Percentiles rank a stretch among this genome's conserved stretches.
These are phyloP conservation scores for Ustilago cynodontis DNA, from an alignment of 1,284 basidiomycete species.

Conservation along the genomic window DNA sequence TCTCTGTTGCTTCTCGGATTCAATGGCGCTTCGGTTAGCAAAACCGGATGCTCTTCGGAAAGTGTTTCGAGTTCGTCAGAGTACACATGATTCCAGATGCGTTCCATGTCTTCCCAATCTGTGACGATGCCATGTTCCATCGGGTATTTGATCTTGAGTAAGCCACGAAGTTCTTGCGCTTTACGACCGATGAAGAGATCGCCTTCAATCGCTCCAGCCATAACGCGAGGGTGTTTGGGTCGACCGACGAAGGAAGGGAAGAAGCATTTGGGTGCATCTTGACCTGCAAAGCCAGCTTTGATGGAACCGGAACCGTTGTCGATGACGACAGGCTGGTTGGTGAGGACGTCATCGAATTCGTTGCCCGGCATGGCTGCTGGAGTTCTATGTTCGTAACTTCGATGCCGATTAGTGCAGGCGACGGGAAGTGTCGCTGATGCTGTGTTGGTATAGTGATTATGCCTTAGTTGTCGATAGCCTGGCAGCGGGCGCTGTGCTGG, in stretches of 20 bases:
- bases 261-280: conserved; percentile 68
- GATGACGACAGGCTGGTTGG: conserved; percentile 70
- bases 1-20: conserved; percentile 93
- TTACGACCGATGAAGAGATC: conserved; percentile 68
- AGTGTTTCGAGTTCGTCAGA: conserved; percentile 67
- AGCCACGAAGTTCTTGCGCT: conserved; percentile 67
- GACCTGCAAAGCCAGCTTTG: conserved; percentile 69
- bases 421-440: background rate
- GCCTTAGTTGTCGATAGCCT: background rate
- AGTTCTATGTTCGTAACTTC: background rate
- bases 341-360: conserved; percentile 69
- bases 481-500: background rate
- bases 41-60: conserved; percentile 84
- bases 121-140: conserved; percentile 70
- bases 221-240: conserved; percentile 67
- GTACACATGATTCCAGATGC: conserved; percentile 69
- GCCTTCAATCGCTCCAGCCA: conserved; percentile 70
- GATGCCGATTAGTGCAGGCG: background rate
- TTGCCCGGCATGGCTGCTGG: conserved; percentile 43
- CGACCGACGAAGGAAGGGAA: conserved; percentile 69
- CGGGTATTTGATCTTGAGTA: conserved; percentile 68
- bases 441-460: too few species aligned
- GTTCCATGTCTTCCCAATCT: conserved; percentile 70
- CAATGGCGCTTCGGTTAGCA: conserved; percentile 90
- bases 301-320: conserved; percentile 70